Evolutionary conservation across 805 yeast species (phyloP).

Genomic region (Priceomyces medius): DNA sequence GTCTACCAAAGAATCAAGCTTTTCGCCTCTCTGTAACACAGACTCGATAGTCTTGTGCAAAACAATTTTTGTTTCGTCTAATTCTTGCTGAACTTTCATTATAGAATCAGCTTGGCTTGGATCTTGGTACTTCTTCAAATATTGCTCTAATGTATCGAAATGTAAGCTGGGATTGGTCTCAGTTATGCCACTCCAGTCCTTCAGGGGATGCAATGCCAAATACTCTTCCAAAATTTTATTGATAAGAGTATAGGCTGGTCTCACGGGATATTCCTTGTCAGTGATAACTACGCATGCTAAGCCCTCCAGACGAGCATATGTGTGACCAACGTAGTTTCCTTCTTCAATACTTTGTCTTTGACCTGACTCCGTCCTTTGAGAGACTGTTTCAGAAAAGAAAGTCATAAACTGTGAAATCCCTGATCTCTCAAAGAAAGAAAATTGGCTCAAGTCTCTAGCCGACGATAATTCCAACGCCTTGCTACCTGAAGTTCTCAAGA

Average conservation of each 20-base stretch:
- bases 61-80: conserved; percentile 96
- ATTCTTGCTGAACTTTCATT: conserved; percentile 95
- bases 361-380: conserved; percentile 82
- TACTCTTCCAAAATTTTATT: conserved; percentile 92
- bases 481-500: conserved; percentile 60
- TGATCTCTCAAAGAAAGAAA: conserved; percentile 83
- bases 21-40: conserved; percentile 94
- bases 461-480: conserved; percentile 74
- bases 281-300: conserved; percentile 87
- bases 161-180: conserved; percentile 47
- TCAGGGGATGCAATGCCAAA: conserved; percentile 73
- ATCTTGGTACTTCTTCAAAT: conserved; percentile 85
- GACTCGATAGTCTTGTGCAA: conserved; percentile 93
- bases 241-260: conserved; percentile 92
- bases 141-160: conserved; percentile 62
- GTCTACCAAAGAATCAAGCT: conserved; percentile 88
- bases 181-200: conserved; percentile 58
- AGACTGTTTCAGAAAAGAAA: conserved; percentile 87
- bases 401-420: conserved; percentile 91
- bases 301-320: conserved; percentile 87
- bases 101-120: conserved; percentile 96
- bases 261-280: conserved; percentile 93
- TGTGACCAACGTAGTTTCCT: conserved; percentile 87
- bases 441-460: conserved; percentile 79
- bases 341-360: conserved; percentile 95